These are phyloP conservation scores for Alisma plantagoaquatica DNA, from an alignment of 106 monocot species.

Conservation along the genomic window DNA sequence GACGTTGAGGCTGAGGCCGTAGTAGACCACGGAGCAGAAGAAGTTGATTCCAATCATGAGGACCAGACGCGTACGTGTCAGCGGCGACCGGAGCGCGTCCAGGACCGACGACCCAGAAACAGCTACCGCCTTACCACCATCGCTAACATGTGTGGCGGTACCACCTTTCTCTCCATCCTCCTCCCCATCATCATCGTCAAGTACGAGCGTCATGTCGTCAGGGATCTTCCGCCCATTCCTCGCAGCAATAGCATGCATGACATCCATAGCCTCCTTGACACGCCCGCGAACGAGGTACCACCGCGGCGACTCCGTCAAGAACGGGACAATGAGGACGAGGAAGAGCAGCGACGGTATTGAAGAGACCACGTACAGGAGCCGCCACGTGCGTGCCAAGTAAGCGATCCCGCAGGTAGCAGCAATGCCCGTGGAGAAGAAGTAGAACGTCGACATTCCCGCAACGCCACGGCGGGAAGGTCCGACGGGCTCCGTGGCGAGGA, in stretches of 20 bases:
- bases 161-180: background rate
- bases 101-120: conserved; percentile 53
- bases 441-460: conserved; percentile 5
- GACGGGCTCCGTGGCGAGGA: conserved; percentile 7
- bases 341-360: conserved; percentile 55
- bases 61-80: conserved; percentile 39
- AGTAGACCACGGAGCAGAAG: conserved; percentile 61
- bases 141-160: conserved; percentile 11
- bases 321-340: conserved; percentile 38
- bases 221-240: too few species aligned
- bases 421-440: background rate
- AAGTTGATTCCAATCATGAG: conserved; percentile 43
- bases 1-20: conserved; percentile 78
- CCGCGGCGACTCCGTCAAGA: conserved; percentile 66
- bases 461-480: background rate
- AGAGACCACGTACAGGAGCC: conserved; percentile 36
- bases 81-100: conserved; percentile 36
- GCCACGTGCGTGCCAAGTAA: conserved; percentile 37
- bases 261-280: conserved; percentile 22
- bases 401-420: conserved; percentile 17
- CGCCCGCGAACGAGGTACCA: conserved; percentile 58
- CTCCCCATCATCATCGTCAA: conserved; percentile 39
- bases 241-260: conserved; percentile 35
- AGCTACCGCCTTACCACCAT: too few species aligned
- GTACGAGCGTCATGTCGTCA: conserved; percentile 13